Evolutionary conservation across 352 stramenopile genomes (phyloP), one percentile per base, ranked within the genome.

Genomic region (Thraustochytrium aureum): DNA sequence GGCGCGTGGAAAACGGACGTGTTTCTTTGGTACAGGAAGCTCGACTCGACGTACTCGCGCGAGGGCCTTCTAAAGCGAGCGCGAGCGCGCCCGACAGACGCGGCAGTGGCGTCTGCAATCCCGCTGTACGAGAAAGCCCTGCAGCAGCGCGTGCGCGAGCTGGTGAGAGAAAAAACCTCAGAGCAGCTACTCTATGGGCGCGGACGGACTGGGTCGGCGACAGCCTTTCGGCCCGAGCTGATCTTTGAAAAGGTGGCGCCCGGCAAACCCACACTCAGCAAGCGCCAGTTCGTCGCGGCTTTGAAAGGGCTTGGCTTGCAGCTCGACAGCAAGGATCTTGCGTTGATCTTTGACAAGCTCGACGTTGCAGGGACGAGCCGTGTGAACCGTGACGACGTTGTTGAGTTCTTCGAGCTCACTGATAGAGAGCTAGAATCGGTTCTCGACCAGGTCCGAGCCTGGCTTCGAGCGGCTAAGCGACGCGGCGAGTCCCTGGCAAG

Each of bases 371-470:
- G 59, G 0, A 22, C 37, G 20, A 67, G 52, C 32, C n/a, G 37
- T 14, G 69, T 79, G 0, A 32, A 54, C 14, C 69, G 69, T 30
- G 69, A 79, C 10, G 69, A 79, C 56, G 59, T 79, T 3, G 38
- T 79, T 20, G 69, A 79, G 6, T 79, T 79, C 35, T 79, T 79
- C 42, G 69, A 79, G 41, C 56, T 79, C 2, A 67, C 69, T 6
- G 69, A 79, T 52, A 72, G 50, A 35, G 69, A 79, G 59, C 2
- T 79, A n/a, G 59, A 67, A n/a, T 30, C 6, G 17, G 22, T 79
- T 1, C 37, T 79, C 0, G 7, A 62, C 1, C 52, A 79, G 56
- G 22, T 79, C 6, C 33, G 33, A 20, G 69, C 6, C 12, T 64
- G 26, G 20, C 14, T 79, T 41, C 69, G 69, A 42, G 17, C 32